Base-by-base conservation (phyloP, 2,329 filamentous ascomycete genomes). In the Fusarium solani-melongenae region DNA sequence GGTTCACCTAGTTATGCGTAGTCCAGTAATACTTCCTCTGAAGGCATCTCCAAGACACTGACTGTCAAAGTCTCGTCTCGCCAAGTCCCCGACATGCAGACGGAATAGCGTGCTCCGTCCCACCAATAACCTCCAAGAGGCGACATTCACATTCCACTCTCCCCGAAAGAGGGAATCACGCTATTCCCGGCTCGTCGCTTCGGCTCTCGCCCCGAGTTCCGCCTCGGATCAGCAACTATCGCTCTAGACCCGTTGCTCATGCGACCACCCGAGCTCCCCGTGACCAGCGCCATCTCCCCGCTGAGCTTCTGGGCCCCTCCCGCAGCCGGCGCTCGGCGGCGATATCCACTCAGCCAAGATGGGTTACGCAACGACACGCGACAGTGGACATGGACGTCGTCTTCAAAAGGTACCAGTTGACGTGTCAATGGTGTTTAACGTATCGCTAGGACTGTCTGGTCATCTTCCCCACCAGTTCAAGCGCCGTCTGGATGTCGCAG, bases 251-350 rank as follows among this genome's bases (percentile, higher is more conserved):
- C 38, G 62, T 14, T 49, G 41, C 63, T 56, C 29, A 71, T 62
- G 69, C 69, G 62, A 56, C 44, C 44, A 61, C 49, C 53, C 55
- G 69, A 70, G 66, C 72, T 75, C 72, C 72, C 72, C 72, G 72
- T 73, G 72, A 73, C 72, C 66, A n/a, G 31, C 70, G 66, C 58
- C 64, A 62, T 44, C 34, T 57, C 55, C 55, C 55, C 55, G 53
- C 46, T 49, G 44, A 8, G 2, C 6, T 8, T 44, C 20, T 22
- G 12, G n/a, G 41, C 46, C 27, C 46, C 46, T 51, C 46, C 27
- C 27, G 17, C 29, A 27, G 17, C 27, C 49, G 49, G 49, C n/a
- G 49, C 49, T 53, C 49, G 49, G 49, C 10, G 17, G 49, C 27
- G 49, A 53, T 31, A 33, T 53, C 49, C 49, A 53, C 27, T 20